phyloP scores from a whole-genome alignment of 352 stramenopile species.

The Pythium coloratum region DNA sequence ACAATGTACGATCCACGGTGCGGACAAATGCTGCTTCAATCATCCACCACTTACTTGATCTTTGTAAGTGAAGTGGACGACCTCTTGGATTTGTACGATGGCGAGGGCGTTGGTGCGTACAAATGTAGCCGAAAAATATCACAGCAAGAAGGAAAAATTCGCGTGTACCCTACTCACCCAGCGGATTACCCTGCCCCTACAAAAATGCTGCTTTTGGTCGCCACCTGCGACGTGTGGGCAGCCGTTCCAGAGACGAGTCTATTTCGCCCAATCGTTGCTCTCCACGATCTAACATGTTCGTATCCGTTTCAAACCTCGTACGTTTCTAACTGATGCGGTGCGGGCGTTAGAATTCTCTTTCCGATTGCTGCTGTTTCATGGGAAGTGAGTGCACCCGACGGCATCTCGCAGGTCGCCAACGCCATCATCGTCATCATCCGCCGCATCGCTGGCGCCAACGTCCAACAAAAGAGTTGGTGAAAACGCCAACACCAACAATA shows the following conservation, averaged over 20 bases:
- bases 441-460: neutral
- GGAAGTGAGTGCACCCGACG: conserved; percentile 9
- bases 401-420: conserved; percentile 9
- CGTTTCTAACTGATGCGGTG: neutral
- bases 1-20: conserved; percentile 34
- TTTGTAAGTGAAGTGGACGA: conserved; percentile 45
- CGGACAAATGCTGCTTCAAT: conserved; percentile 20
- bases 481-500: conserved; percentile 1
- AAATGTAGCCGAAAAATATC: conserved; percentile 8
- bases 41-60: conserved; percentile 11
- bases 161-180: neutral
- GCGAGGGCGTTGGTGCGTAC: conserved; percentile 25
- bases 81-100: conserved; percentile 29
- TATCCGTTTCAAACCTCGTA: neutral
- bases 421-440: conserved; percentile 5
- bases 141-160: neutral
- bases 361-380: conserved; percentile 3
- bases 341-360: neutral
- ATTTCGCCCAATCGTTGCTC: conserved; percentile 2
- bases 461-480: conserved; percentile 10
- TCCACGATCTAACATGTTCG: conserved; percentile 3
- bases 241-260: conserved; percentile 1
- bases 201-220: neutral
- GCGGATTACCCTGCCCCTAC: neutral
- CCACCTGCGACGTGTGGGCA: neutral